These are phyloP conservation scores for Dimocarpus longan DNA, from an alignment of 345 rosid species.

Conservation along the genomic window DNA sequence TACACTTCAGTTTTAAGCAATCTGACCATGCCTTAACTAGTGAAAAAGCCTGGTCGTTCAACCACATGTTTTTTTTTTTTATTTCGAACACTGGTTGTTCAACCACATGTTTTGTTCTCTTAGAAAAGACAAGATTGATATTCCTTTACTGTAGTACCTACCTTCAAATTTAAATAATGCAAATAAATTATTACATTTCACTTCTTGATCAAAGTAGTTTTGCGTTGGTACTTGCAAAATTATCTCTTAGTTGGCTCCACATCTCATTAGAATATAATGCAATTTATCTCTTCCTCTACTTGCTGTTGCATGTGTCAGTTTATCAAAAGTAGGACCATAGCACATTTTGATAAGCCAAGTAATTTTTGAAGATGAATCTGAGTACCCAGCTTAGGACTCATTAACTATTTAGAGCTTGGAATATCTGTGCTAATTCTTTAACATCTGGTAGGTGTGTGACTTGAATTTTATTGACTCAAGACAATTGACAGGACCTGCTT, in stretches of 20 bases:
- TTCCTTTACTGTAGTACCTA: not conserved
- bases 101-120: not conserved
- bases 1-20: not conserved
- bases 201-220: not conserved
- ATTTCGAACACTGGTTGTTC: not conserved
- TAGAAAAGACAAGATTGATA: conserved; percentile 4
- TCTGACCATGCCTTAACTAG: not conserved
- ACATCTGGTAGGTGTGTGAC: not conserved
- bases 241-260: conserved; percentile 10
- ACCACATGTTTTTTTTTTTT: not conserved
- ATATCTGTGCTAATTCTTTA: not conserved
- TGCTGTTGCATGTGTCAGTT: not conserved
- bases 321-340: not conserved
- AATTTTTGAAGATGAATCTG: not conserved
- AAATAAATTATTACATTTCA: not conserved
- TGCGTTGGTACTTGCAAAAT: not conserved
- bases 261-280: not conserved
- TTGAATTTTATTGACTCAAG: not conserved
- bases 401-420: not conserved
- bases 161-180: not conserved
- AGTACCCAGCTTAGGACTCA: not conserved
- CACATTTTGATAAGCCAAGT: not conserved
- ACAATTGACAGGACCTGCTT: not conserved
- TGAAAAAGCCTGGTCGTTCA: not conserved
- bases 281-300: not conserved